These are phyloP conservation scores for Myxozyma geophila DNA, from an alignment of 805 yeast species.

Conservation along the genomic window DNA sequence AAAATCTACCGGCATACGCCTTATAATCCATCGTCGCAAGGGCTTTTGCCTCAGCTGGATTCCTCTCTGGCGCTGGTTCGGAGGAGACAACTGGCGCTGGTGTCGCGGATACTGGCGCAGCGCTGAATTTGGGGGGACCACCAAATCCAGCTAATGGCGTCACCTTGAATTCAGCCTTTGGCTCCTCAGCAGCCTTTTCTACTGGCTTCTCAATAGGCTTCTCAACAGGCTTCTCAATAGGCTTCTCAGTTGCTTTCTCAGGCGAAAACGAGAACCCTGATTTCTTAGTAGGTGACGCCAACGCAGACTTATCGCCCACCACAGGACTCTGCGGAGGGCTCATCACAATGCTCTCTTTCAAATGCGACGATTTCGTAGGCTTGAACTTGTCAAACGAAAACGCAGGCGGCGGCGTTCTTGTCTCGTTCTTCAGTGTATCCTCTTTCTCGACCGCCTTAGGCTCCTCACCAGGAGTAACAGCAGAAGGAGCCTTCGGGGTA, in stretches of 20 bases:
- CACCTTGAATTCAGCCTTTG: not conserved
- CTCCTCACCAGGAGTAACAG: not conserved
- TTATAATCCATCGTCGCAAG: conserved; percentile 19
- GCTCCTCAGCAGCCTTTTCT: not conserved
- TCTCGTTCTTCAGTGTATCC: not conserved
- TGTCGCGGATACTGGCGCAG: not conserved
- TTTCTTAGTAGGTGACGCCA: no score
- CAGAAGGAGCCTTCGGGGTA: conserved; percentile 12
- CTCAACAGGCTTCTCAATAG: no score
- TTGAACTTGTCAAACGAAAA: conserved; percentile 22
- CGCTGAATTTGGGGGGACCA: not conserved
- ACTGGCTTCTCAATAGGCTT: not conserved
- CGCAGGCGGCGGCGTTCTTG: conserved; percentile 4
- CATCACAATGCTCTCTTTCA: conserved; percentile 31
- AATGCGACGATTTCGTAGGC: conserved; percentile 25
- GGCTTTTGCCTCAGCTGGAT: conserved; percentile 20
- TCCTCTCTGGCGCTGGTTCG: not conserved
- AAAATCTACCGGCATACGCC: conserved; percentile 27
- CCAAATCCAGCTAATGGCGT: not conserved
- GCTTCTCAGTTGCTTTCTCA: not conserved
- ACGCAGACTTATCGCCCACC: not conserved
- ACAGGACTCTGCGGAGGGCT: conserved; percentile 25
- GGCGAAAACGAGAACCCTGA: not conserved
- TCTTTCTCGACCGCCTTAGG: not conserved
- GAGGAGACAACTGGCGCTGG: not conserved